Percentiles rank a stretch among this genome's conserved stretches.
phyloP scores from a whole-genome alignment of 108 stramenopile species.

The Skeletonema costatum region DNA sequence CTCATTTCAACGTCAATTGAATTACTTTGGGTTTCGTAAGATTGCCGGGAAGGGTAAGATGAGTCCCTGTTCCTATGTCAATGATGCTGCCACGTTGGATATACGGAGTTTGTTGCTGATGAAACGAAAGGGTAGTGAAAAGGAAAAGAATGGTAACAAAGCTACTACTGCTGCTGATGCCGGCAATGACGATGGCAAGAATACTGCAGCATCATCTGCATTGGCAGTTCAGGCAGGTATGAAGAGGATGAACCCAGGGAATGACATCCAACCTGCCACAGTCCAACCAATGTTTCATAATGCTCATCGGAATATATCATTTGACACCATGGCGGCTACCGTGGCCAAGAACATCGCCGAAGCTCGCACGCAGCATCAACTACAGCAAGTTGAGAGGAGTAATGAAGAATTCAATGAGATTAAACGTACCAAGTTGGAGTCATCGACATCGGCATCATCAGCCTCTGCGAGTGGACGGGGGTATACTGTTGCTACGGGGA shows the following conservation, averaged over 20 bases:
- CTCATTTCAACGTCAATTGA: slow-evolving; percentile 87
- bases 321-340: slow-evolving; percentile 14
- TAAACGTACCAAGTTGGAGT: background rate
- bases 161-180: background rate
- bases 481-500: slow-evolving; percentile 37
- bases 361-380: background rate
- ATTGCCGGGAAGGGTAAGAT: slow-evolving; percentile 93
- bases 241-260: background rate
- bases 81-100: slow-evolving; percentile 80
- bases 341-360: slow-evolving; percentile 8
- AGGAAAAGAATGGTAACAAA: background rate
- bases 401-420: background rate
- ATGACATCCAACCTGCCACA: background rate
- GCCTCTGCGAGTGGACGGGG: background rate
- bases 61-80: slow-evolving; percentile 91
- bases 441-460: background rate
- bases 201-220: background rate
- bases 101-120: slow-evolving; percentile 84
- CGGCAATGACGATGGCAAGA: background rate
- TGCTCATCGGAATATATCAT: background rate
- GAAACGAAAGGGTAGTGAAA: slow-evolving; percentile 47
- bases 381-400: background rate
- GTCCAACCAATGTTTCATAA: background rate
- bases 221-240: background rate
- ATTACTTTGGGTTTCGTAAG: slow-evolving; percentile 92